These are phyloP conservation scores for Neocatenulostroma microsporum DNA, from an alignment of 2,329 filamentous ascomycete species.

Conservation along the genomic window DNA sequence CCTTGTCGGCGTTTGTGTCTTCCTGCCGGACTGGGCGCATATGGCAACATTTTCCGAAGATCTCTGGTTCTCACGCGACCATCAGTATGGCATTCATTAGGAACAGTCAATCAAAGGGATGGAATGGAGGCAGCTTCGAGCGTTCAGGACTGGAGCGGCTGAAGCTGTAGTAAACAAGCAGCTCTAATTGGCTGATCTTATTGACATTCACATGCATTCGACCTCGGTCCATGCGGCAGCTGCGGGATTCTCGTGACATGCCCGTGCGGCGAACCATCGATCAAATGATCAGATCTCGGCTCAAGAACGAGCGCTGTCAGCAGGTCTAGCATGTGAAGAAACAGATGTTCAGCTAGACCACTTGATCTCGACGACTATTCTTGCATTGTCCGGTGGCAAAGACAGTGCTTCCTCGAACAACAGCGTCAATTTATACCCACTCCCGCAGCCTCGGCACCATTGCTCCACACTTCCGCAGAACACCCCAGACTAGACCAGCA, in stretches of 20 bases:
- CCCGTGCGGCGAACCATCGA: background rate
- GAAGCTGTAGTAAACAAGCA: background rate
- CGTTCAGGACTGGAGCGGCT: too few relatives aligned
- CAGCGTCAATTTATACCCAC: background rate
- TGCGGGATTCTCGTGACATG: too few relatives aligned
- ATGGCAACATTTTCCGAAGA: too few relatives aligned
- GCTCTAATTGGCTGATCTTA: background rate
- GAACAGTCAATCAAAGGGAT: too few relatives aligned
- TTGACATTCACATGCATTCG: background rate
- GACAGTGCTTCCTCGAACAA: background rate
- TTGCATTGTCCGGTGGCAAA: constrained; percentile 1
- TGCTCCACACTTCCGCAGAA: background rate
- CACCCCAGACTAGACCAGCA: too few relatives aligned
- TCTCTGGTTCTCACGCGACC: too few relatives aligned
- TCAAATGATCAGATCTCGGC: too few relatives aligned
- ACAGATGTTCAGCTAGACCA: too few relatives aligned
- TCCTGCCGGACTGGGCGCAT: too few relatives aligned
- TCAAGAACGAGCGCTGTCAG: background rate
- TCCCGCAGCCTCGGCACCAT: constrained; percentile 3
- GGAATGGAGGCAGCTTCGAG: too few relatives aligned
- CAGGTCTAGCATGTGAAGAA: constrained; percentile 1
- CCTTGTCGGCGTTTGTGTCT: too few relatives aligned
- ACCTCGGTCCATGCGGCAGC: background rate
- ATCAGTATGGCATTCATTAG: too few relatives aligned
- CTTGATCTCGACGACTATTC: background rate